phyloP scores from a whole-genome alignment of 805 yeast species.

The Barnettozyma siamensis region DNA sequence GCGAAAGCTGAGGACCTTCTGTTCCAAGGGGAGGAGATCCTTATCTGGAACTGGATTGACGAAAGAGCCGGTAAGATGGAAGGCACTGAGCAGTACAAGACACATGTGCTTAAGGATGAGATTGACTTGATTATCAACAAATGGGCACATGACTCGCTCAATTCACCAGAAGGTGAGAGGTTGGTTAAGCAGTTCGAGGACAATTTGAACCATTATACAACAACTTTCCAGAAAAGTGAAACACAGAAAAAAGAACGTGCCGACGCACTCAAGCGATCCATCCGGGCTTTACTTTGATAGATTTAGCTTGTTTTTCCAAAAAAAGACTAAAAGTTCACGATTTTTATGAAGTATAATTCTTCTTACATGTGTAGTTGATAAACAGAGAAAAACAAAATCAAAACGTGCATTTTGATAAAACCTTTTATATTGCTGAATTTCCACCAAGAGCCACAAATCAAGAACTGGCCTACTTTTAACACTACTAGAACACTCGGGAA shows the following conservation, averaged over 20 bases:
- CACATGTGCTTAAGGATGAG: slow-evolving; percentile 11
- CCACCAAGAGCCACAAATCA: neutral
- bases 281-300: slow-evolving; percentile 13
- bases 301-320: too few species aligned
- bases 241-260: slow-evolving; percentile 8
- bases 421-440: too few species aligned
- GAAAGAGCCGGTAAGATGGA: slow-evolving; percentile 19
- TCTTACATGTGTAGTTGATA: neutral
- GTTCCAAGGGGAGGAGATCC: slow-evolving; percentile 20
- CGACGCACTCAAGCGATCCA: slow-evolving; percentile 14
- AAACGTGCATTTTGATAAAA: neutral
- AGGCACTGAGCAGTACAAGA: slow-evolving; percentile 7
- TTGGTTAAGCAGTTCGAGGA: slow-evolving; percentile 14
- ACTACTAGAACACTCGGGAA: too few species aligned
- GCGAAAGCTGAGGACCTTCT: slow-evolving; percentile 11
- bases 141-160: slow-evolving; percentile 20
- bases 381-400: neutral
- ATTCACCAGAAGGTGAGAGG: slow-evolving; percentile 12
- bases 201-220: slow-evolving; percentile 17
- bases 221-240: slow-evolving; percentile 3
- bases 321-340: neutral
- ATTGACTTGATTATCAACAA: slow-evolving; percentile 18
- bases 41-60: slow-evolving; percentile 26
- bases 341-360: neutral
- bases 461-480: too few species aligned